phyloP scores from a whole-genome alignment of 2,329 filamentous ascomycete species.

The Ceratocystis lukuohia region DNA sequence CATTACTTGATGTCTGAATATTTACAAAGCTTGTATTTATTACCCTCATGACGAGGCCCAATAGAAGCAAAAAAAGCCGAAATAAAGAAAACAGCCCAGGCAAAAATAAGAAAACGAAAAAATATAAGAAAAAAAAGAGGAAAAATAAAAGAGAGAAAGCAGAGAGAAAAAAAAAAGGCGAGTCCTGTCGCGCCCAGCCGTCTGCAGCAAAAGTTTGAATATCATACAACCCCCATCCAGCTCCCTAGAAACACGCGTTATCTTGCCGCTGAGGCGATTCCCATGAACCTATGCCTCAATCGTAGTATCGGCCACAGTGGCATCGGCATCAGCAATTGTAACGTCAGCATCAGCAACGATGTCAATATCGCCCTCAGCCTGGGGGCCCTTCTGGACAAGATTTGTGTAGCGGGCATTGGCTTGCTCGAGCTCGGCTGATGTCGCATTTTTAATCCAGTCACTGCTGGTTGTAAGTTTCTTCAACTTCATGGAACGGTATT shows the following conservation, averaged over 20 bases:
- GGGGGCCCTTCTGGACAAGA: slow-evolving; percentile 38
- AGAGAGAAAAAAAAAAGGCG: slow-evolving; percentile 18
- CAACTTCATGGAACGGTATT: slow-evolving; percentile 56
- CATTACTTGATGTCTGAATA: neutral
- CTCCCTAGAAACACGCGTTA: neutral
- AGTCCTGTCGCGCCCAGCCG: slow-evolving; percentile 3
- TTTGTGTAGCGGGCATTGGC: slow-evolving; percentile 52
- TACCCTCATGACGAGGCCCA: neutral
- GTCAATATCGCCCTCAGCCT: neutral
- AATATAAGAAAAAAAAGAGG: slow-evolving; percentile 7
- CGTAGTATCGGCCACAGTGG: slow-evolving; percentile 21
- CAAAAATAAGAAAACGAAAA: slow-evolving; percentile 10
- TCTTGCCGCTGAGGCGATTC: neutral
- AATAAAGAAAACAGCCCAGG: slow-evolving; percentile 2
- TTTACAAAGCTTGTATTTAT: neutral
- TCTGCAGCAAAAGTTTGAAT: slow-evolving; percentile 10
- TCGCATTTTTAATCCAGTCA: slow-evolving; percentile 65
- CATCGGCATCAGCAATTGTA: slow-evolving; percentile 24
- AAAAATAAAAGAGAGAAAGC: slow-evolving; percentile 6
- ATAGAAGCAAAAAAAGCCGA: slow-evolving; percentile 5
- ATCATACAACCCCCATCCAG: slow-evolving; percentile 14
- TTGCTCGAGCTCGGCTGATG: slow-evolving; percentile 62
- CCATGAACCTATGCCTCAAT: slow-evolving; percentile 15
- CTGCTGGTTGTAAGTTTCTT: slow-evolving; percentile 71
- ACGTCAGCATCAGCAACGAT: slow-evolving; percentile 23